Percentiles rank a stretch among this genome's conserved stretches.
Evolutionary conservation across 192 early-diverging fungal genomes (phyloP).

Genomic region (Thoreauomyces humboldtii): DNA sequence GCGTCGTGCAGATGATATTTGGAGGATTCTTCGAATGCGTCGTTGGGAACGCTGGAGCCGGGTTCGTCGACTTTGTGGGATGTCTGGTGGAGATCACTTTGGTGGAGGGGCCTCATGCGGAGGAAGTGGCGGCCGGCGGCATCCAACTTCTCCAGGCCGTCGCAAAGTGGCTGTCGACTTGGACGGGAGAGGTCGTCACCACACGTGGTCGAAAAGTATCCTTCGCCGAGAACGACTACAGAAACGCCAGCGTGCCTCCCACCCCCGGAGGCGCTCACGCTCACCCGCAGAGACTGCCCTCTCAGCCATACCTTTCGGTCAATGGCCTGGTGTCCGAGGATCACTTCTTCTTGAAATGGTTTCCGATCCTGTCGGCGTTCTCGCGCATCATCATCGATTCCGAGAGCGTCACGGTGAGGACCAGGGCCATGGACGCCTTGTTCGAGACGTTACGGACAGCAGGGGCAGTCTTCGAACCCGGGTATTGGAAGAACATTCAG

Average conservation of each 20-base stretch:
- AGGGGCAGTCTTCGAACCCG: slow-evolving; percentile 44
- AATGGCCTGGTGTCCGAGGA: slow-evolving; percentile 50
- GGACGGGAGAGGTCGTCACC: slow-evolving; percentile 3
- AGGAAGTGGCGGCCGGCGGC: slow-evolving; percentile 46
- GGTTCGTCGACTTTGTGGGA: slow-evolving; percentile 48
- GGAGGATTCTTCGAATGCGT: slow-evolving; percentile 63
- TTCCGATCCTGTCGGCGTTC: slow-evolving; percentile 54
- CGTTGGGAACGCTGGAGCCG: slow-evolving; percentile 52
- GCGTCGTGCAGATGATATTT: slow-evolving; percentile 60
- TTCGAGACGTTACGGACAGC: slow-evolving; percentile 47
- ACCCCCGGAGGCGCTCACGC: not conserved
- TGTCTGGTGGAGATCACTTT: slow-evolving; percentile 52
- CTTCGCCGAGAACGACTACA: not conserved
- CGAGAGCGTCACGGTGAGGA: slow-evolving; percentile 35
- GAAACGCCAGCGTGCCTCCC: not conserved
- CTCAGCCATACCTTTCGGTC: slow-evolving; percentile 39
- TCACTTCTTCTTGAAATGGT: slow-evolving; percentile 58
- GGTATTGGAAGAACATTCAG: slow-evolving; percentile 49
- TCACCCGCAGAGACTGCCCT: slow-evolving; percentile 6
- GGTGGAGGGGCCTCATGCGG: slow-evolving; percentile 34
- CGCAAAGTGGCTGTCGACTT: slow-evolving; percentile 39
- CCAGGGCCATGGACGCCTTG: slow-evolving; percentile 41
- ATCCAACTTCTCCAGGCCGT: slow-evolving; percentile 49
- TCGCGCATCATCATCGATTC: slow-evolving; percentile 52
- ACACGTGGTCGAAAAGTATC: slow-evolving; percentile 2